Conservation (phyloP, 2,329 filamentous ascomycete genomes). For the Ophiostoma montium region DNA sequence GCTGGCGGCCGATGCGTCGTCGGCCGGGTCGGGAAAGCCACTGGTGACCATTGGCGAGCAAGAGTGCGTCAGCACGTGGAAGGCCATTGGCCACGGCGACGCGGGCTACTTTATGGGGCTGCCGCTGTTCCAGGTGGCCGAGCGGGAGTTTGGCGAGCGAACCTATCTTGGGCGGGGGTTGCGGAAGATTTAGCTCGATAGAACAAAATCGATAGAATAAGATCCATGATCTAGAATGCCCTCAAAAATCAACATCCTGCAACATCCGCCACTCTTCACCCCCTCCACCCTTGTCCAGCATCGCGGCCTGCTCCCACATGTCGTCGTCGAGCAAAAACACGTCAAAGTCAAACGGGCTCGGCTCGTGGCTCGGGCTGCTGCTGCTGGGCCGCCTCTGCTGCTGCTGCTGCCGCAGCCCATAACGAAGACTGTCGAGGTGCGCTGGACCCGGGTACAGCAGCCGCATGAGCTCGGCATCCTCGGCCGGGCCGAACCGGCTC, state of each 20-base stretch:
- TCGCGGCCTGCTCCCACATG: conserved; percentile 2
- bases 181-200: background rate
- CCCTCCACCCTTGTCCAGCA: background rate
- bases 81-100: conserved; percentile 12
- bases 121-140: conserved; percentile 16
- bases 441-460: conserved; percentile 12
- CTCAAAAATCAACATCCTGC: background rate
- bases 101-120: conserved; percentile 14
- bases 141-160: conserved; percentile 15
- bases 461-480: conserved; percentile 12
- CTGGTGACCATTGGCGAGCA: conserved; percentile 21
- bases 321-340: conserved; percentile 9
- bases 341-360: conserved; percentile 10
- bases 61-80: conserved; percentile 16
- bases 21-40: conserved; percentile 30
- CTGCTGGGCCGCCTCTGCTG: conserved; percentile 2
- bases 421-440: conserved; percentile 9
- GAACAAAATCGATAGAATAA: background rate
- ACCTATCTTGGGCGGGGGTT: conserved; percentile 14
- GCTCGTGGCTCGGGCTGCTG: background rate
- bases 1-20: conserved; percentile 43
- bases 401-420: conserved; percentile 6
- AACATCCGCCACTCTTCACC: background rate
- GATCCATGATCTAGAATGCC: background rate
- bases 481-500: conserved; percentile 8